These are phyloP conservation scores for Colletotrichum neosansevieriae DNA, from an alignment of 2,329 filamentous ascomycete genomes.

Conservation along the genomic window DNA sequence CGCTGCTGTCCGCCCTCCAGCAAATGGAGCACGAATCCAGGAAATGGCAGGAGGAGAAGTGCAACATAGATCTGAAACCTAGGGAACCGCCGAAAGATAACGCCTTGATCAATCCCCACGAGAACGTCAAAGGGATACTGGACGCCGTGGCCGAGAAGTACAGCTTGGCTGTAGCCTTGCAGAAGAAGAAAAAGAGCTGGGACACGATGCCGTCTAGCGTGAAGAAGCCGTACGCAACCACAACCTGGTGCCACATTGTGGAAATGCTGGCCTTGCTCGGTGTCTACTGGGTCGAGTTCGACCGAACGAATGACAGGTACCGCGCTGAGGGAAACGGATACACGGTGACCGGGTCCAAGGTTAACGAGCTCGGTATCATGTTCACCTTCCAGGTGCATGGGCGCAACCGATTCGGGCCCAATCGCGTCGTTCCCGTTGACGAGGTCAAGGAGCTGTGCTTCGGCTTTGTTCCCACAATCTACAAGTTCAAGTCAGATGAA, in stretches of 20 bases:
- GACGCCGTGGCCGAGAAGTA: constrained; percentile 46
- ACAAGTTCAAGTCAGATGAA: constrained; percentile 53
- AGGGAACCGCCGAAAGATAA: constrained; percentile 19
- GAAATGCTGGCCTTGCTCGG: constrained; percentile 67
- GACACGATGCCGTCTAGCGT: constrained; percentile 63
- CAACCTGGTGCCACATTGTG: constrained; percentile 66
- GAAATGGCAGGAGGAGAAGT: constrained; percentile 58
- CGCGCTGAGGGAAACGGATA: constrained; percentile 69
- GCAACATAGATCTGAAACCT: constrained; percentile 30
- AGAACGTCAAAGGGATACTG: constrained; percentile 4
- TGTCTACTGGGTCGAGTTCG: constrained; percentile 70
- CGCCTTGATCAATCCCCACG: neutral
- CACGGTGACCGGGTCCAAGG: constrained; percentile 59
- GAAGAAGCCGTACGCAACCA: constrained; percentile 64
- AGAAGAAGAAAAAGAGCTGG: constrained; percentile 62
- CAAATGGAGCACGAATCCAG: constrained; percentile 61
- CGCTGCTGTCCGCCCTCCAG: constrained; percentile 63
- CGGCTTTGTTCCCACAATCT: constrained; percentile 68
- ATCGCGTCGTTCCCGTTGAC: constrained; percentile 65
- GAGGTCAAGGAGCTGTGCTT: constrained; percentile 68
- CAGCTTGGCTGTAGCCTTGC: constrained; percentile 59
- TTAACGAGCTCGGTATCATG: constrained; percentile 64
- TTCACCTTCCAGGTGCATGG: constrained; percentile 67
- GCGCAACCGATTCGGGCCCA: constrained; percentile 59
- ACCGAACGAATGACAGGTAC: constrained; percentile 62